Evolutionary conservation across 352 stramenopile genomes (phyloP), one percentile per base, ranked within the genome.

Genomic region (Globisporangium camurandrum): DNA sequence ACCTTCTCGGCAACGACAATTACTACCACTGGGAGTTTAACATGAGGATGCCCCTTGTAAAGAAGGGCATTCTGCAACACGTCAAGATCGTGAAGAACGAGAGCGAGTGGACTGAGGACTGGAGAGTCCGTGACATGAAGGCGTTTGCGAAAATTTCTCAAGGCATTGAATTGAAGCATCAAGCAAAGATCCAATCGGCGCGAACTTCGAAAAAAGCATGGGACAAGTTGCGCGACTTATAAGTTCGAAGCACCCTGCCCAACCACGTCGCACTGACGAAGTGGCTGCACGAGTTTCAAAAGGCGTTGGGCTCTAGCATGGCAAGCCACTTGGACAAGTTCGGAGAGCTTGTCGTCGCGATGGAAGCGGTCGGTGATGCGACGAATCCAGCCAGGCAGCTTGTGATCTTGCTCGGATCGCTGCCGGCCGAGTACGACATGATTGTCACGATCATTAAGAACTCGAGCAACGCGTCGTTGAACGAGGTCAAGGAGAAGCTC

Each of bases 111-210:
- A n/a, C n/a, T 11, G 45, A 38, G 2, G 51, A 14, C 11, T 58
- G 51, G 42, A 58, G 42, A 27, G 42, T 46, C 31, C 46, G 19
- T 27, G 40, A 58, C 28, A 48, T 58, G 22, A 52, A 58, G 33
- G 51, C 51, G 2, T 58, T 52, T 8, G 51, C 51, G 22, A 37
- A 53, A 2, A 52, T 58, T 17, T 38, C 49, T n/a, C 38, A 55
- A 55, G 49, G 39, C 14, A 30, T 55, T 20, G 28, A 42, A 39
- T 16, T 58, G 16, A 31, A 51, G 24, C 42, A 48, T 14, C 51
- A 58, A 22, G 34, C 42, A 1, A 54, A 48, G 51, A 58, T 58
- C 20, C 37, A 33, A 9, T 14, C 30, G 16, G 19, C 33, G 9
- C 23, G 8, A 2, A 48, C 38, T 0, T 26, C 49, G 17, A 42